Base-by-base conservation (phyloP, 2,329 filamentous ascomycete genomes). In the Venturia pyrina region DNA sequence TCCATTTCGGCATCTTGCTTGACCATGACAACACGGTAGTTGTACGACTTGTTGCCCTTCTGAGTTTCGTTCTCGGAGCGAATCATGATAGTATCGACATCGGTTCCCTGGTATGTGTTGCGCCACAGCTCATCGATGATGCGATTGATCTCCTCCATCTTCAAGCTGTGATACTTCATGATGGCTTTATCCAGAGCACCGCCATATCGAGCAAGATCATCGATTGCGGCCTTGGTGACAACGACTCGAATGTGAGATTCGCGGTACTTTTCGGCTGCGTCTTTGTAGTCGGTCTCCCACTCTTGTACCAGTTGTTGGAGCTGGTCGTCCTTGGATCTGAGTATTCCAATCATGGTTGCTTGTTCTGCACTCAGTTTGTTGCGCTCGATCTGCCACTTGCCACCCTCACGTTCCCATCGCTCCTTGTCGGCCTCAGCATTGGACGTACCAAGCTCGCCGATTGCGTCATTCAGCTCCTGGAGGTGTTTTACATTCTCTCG, bases 1-100 rank as follows among this genome's bases (percentile, higher is more conserved):
- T 99, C 95, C 92, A 99, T 96, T 77, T 99, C 95, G 0, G 90
- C 91, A 73, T 96, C 92, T 74, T 93, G 89, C 80, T 99, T 99
- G 71, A 96, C 87, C 95, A 99, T 99, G 77, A 91, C 93, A 6
- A 99, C 80, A 60, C 95, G 90, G 81, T 99, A 99, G 78, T 99
- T 98, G 83, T 98, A 98, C 68, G 83, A 90, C 72, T 91, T 87
- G 72, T 91, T 92, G 64, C 86, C 88, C 66, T 86, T 85, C 50
- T 82, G 82, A 60, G 84, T 86, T 75, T 98, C 95, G 71, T 87
- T 89, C 76, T 98, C 93, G 21, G 93, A 96, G 50, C 90, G 89
- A 78, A 99, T 98, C 73, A 96, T 84, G 73, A 99, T 96, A 0
- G 90, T 95, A 79, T 99, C 95, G 65, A 99, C 93, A 73, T 99